These are phyloP conservation scores for Verticillium zaregamsianum DNA, from an alignment of 2,329 filamentous ascomycete species.

Conservation along the genomic window DNA sequence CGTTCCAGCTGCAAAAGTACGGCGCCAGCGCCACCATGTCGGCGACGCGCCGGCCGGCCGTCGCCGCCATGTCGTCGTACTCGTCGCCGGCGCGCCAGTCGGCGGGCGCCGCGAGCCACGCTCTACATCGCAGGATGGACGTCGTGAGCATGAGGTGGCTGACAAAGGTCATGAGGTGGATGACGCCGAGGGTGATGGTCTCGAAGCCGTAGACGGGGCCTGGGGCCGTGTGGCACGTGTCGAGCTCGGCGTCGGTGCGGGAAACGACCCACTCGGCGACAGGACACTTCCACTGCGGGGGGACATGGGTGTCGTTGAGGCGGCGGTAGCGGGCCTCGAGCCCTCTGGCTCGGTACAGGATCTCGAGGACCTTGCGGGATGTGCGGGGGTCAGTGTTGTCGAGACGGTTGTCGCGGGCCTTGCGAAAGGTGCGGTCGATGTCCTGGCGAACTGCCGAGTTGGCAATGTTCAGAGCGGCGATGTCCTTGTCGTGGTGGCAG, in stretches of 20 bases:
- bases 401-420: not conserved
- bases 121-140: slow-evolving; percentile 16
- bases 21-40: slow-evolving; percentile 14
- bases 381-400: slow-evolving; percentile 8
- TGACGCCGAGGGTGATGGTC: slow-evolving; percentile 12
- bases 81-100: slow-evolving; percentile 9
- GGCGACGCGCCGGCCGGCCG: slow-evolving; percentile 12
- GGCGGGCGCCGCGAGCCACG: slow-evolving; percentile 14
- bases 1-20: slow-evolving; percentile 16
- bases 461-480: slow-evolving; percentile 15
- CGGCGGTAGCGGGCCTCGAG: slow-evolving; percentile 11
- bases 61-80: slow-evolving; percentile 12
- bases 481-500: slow-evolving; percentile 13
- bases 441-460: slow-evolving; percentile 16
- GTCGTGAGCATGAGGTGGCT: slow-evolving; percentile 18
- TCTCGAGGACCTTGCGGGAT: slow-evolving; percentile 10
- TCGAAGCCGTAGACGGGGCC: slow-evolving; percentile 16
- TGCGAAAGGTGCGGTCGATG: slow-evolving; percentile 8
- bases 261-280: slow-evolving; percentile 8
- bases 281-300: slow-evolving; percentile 11
- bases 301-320: slow-evolving; percentile 10
- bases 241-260: slow-evolving; percentile 10
- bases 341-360: slow-evolving; percentile 8
- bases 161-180: slow-evolving; percentile 16
- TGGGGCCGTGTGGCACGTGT: slow-evolving; percentile 3